These are phyloP conservation scores for Tulasnella sp. DNA, from an alignment of 768 basidiomycete species.

Conservation along the genomic window DNA sequence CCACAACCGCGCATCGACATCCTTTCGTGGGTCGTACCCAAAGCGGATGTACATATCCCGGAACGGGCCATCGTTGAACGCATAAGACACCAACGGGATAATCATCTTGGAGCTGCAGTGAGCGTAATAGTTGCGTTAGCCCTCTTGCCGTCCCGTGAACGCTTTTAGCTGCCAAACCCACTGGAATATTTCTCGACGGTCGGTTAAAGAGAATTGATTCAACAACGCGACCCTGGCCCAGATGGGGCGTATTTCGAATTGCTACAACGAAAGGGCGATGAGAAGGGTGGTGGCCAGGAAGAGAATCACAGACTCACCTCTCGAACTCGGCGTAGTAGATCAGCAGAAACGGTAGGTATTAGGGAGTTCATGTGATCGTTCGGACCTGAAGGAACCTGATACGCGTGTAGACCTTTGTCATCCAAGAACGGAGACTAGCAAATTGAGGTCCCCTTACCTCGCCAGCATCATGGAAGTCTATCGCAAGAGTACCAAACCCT, in stretches of 20 bases:
- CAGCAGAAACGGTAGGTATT: constrained; percentile 40
- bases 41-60: constrained; percentile 82
- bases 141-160: background rate
- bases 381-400: constrained; percentile 27
- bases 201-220: constrained; percentile 68
- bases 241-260: constrained; percentile 70
- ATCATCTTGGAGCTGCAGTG: constrained; percentile 67
- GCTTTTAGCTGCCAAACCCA: constrained; percentile 38
- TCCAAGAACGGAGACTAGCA: background rate
- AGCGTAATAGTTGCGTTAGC: background rate
- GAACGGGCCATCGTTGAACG: constrained; percentile 93
- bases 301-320: constrained; percentile 26
- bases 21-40: constrained; percentile 82
- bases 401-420: background rate
- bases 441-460: constrained; percentile 29
- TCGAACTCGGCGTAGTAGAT: constrained; percentile 44
- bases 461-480: constrained; percentile 18
- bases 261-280: constrained; percentile 40
- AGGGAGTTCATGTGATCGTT: background rate
- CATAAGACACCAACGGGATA: constrained; percentile 76
- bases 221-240: constrained; percentile 87
- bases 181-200: constrained; percentile 68
- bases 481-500: constrained; percentile 62
- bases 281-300: background rate
- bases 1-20: constrained; percentile 70